These are phyloP conservation scores for Mycosarcoma maydis DNA, from an alignment of 1,284 basidiomycete species.

Conservation along the genomic window DNA sequence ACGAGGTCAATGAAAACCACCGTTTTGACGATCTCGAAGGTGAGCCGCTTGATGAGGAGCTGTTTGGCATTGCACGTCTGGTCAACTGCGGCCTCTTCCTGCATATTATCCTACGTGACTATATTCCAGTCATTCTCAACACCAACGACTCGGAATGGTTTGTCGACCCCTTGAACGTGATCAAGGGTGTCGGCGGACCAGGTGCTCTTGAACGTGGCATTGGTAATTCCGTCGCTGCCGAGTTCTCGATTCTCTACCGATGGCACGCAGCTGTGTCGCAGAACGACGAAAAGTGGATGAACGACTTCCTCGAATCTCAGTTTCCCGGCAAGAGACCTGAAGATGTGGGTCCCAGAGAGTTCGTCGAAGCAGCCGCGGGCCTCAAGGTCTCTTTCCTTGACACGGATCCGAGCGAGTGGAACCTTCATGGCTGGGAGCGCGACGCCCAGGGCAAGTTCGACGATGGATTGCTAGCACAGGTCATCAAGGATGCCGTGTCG, in stretches of 20 bases:
- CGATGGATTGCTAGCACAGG: constrained; percentile 76
- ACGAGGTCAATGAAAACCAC: constrained; percentile 68
- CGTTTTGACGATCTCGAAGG: constrained; percentile 38
- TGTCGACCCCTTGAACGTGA: constrained; percentile 50
- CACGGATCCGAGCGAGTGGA: constrained; percentile 73
- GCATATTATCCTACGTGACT: constrained; percentile 53
- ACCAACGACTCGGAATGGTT: constrained; percentile 53
- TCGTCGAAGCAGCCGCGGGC: constrained; percentile 70
- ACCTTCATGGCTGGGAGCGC: constrained; percentile 73
- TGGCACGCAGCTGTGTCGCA: constrained; percentile 57
- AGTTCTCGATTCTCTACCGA: constrained; percentile 52
- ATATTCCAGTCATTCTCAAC: constrained; percentile 59
- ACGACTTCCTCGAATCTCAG: constrained; percentile 30
- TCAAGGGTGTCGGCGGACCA: constrained; percentile 39
- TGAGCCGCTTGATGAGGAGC: constrained; percentile 54
- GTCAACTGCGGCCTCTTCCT: constrained; percentile 49
- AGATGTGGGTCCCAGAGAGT: constrained; percentile 73
- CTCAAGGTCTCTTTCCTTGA: constrained; percentile 22
- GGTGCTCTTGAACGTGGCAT: constrained; percentile 48
- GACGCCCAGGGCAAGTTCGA: constrained; percentile 74
- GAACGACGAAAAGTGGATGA: constrained; percentile 58
- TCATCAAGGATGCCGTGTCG: constrained; percentile 63
- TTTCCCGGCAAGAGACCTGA: constrained; percentile 47
- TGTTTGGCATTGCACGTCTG: constrained; percentile 44
- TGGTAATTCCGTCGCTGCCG: constrained; percentile 53